These are phyloP conservation scores for Pyrenophora tritici-repentis DNA, from an alignment of 2,329 filamentous ascomycete genomes.

Conservation along the genomic window DNA sequence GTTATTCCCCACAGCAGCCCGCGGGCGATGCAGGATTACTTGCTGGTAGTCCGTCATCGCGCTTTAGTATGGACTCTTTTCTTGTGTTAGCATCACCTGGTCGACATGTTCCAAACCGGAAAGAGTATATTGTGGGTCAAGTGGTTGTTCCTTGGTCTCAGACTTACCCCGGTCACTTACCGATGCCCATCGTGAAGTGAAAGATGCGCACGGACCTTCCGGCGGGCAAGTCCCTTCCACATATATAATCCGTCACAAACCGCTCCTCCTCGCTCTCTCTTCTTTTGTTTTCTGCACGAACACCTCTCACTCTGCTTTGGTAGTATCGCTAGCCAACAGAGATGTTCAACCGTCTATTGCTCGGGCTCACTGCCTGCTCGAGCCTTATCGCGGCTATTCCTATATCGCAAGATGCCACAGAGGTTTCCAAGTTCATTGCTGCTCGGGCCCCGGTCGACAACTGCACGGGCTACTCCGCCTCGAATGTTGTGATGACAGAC, in stretches of 20 bases:
- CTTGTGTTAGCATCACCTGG: constrained; percentile 9
- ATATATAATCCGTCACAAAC: constrained; percentile 12
- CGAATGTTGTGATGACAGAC: constrained; percentile 53
- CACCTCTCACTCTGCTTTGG: constrained; percentile 3
- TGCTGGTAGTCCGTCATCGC: constrained; percentile 3
- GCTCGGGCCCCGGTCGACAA: too few species aligned
- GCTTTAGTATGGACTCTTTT: background rate
- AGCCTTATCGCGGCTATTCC: constrained; percentile 17
- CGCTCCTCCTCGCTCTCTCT: background rate
- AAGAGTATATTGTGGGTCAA: constrained; percentile 16
- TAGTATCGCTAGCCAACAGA: background rate
- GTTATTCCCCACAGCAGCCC: background rate
- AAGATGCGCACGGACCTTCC: constrained; percentile 1
- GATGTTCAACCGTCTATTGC: constrained; percentile 26
- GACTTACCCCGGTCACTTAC: constrained; percentile 3
- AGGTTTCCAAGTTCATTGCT: too few species aligned
- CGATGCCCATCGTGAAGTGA: constrained; percentile 1
- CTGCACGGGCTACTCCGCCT: background rate
- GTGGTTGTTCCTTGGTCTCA: constrained; percentile 12
- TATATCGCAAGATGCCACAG: too few species aligned
- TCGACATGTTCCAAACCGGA: background rate
- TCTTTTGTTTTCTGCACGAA: background rate
- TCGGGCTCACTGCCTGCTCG: constrained; percentile 24
- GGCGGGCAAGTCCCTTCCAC: background rate
- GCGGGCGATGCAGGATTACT: background rate